Conservation (phyloP, 2,329 filamentous ascomycete genomes). For the Pseudogymnoascus sp. region DNA sequence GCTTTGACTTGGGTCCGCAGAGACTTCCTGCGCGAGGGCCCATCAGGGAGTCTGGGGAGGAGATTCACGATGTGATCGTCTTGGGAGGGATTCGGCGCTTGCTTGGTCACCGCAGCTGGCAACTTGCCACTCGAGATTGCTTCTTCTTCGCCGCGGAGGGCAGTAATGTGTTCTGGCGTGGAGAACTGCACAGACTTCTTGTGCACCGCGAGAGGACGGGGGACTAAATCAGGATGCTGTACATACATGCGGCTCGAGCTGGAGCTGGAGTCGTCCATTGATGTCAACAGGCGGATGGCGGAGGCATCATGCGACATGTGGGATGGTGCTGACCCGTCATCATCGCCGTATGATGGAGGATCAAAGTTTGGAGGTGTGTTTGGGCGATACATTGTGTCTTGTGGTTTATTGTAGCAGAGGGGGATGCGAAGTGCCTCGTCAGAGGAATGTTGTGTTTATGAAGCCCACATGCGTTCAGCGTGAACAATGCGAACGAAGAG, state of each 20-base stretch:
- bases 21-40: slow-evolving; percentile 37
- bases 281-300: slow-evolving; percentile 54
- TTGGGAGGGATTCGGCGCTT: slow-evolving; percentile 20
- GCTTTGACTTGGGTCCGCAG: slow-evolving; percentile 15
- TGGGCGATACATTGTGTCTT: slow-evolving; percentile 30
- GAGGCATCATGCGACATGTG: slow-evolving; percentile 39
- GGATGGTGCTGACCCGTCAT: slow-evolving; percentile 37
- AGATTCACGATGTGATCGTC: slow-evolving; percentile 28
- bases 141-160: slow-evolving; percentile 34
- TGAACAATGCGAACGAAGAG: neutral
- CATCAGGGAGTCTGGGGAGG: slow-evolving; percentile 45
- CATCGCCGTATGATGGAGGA: slow-evolving; percentile 48
- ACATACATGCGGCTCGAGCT: slow-evolving; percentile 43
- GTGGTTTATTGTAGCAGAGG: neutral
- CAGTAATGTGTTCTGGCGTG: slow-evolving; percentile 30
- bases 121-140: slow-evolving; percentile 23
- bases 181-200: slow-evolving; percentile 24
- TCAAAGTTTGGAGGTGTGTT: slow-evolving; percentile 44
- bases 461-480: neutral
- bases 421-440: neutral
- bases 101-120: slow-evolving; percentile 31
- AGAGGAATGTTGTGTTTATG: slow-evolving; percentile 6
- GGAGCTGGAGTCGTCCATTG: slow-evolving; percentile 43
- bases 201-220: slow-evolving; percentile 18
- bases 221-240: slow-evolving; percentile 16